Conservation (phyloP, 2,329 filamentous ascomycete genomes). For the Triangularia setosa region DNA sequence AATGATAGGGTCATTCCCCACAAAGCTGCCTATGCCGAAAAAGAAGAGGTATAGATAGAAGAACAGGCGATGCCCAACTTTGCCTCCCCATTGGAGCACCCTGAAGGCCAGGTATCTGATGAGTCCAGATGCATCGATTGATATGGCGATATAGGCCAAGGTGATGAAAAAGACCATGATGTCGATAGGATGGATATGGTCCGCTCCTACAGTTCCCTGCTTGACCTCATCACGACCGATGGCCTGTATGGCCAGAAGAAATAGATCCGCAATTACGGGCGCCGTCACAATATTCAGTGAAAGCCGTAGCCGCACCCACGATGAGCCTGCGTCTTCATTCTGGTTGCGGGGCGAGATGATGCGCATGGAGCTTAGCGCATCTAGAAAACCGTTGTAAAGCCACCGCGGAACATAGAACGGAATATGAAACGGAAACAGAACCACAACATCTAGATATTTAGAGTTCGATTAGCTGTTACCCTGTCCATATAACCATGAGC, state of each 20-base stretch:
- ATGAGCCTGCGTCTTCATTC: conserved; percentile 30
- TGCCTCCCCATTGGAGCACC: conserved; percentile 63
- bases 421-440: conserved; percentile 65
- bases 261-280: conserved; percentile 66
- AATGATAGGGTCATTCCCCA: conserved; percentile 74
- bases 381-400: conserved; percentile 43
- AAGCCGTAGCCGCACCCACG: conserved; percentile 51
- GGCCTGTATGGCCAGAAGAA: conserved; percentile 64
- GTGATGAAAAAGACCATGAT: conserved; percentile 75
- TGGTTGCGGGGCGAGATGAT: conserved; percentile 46
- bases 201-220: conserved; percentile 63
- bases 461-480: neutral
- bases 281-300: conserved; percentile 70
- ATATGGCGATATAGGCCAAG: conserved; percentile 72
- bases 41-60: conserved; percentile 73
- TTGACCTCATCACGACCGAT: conserved; percentile 64
- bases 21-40: conserved; percentile 61
- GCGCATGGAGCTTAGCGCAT: conserved; percentile 42
- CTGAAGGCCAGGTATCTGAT: conserved; percentile 69
- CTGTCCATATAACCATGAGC: conserved; percentile 1
- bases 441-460: conserved; percentile 59
- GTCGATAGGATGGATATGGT: conserved; percentile 65
- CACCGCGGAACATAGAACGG: conserved; percentile 56
- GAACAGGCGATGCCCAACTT: conserved; percentile 64
- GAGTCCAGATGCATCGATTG: conserved; percentile 70